Percentiles rank a stretch among this genome's conserved stretches.
phyloP scores from a whole-genome alignment of 139 green algal species.

The Volvox reticuliferus region DNA sequence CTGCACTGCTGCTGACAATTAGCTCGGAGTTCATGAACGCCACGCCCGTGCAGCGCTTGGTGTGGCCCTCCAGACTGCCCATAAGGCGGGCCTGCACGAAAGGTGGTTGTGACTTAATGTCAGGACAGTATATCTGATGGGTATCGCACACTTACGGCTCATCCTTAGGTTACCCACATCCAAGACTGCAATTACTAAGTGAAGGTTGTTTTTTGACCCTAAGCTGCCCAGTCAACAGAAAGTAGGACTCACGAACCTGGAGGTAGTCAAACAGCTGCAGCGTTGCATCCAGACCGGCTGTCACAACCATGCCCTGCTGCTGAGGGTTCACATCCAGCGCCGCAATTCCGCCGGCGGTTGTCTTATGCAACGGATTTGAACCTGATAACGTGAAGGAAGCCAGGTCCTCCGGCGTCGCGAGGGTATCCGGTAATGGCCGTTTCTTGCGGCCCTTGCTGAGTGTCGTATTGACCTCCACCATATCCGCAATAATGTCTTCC shows the following conservation, averaged over 20 bases:
- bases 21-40: slow-evolving; percentile 58
- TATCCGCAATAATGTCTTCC: slow-evolving; percentile 57
- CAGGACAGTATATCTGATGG: no score
- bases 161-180: no score
- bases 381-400: slow-evolving; percentile 62
- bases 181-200: no score
- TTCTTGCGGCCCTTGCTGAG: slow-evolving; percentile 89
- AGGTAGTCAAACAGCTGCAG: slow-evolving; percentile 83
- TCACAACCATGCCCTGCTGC: slow-evolving; percentile 67
- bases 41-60: slow-evolving; percentile 82
- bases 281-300: slow-evolving; percentile 79
- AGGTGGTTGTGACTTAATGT: no score
- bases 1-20: slow-evolving; percentile 81
- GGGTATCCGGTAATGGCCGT: slow-evolving; percentile 70
- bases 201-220: no score
- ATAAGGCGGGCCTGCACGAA: slow-evolving; percentile 54
- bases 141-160: no score
- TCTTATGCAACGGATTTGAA: slow-evolving; percentile 91
- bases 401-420: slow-evolving; percentile 81
- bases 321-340: slow-evolving; percentile 77
- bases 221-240: no score
- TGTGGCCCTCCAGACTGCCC: slow-evolving; percentile 82
- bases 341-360: slow-evolving; percentile 86
- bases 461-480: slow-evolving; percentile 53
- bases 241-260: slow-evolving; percentile 19